These are phyloP conservation scores for Neurospora sp. DNA, from an alignment of 495 filamentous ascomycete genomes.

Conservation along the genomic window DNA sequence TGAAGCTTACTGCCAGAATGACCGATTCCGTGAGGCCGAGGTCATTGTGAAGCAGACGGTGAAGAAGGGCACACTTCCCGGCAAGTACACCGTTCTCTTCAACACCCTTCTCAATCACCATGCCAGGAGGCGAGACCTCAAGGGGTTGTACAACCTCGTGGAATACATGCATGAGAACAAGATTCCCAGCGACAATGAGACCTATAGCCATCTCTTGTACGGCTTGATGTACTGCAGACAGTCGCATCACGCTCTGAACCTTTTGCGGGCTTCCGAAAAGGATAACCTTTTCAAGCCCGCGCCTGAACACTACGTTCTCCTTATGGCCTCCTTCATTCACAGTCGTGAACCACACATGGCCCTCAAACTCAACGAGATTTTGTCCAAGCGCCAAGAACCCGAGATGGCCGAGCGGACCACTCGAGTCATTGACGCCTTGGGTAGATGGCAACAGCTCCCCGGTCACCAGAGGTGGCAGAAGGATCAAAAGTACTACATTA, in stretches of 20 bases:
- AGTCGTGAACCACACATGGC: slow-evolving; percentile 26
- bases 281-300: slow-evolving; percentile 48
- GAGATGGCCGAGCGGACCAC: slow-evolving; percentile 21
- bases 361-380: slow-evolving; percentile 21
- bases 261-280: slow-evolving; percentile 52
- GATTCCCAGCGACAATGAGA: slow-evolving; percentile 55
- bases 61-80: slow-evolving; percentile 30
- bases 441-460: slow-evolving; percentile 22
- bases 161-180: slow-evolving; percentile 48
- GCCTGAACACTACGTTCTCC: slow-evolving; percentile 43
- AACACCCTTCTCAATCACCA: slow-evolving; percentile 63
- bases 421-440: slow-evolving; percentile 25
- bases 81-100: slow-evolving; percentile 54
- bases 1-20: slow-evolving; percentile 57
- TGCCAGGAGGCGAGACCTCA: slow-evolving; percentile 55
- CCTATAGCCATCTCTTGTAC: slow-evolving; percentile 66
- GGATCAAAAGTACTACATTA: slow-evolving; percentile 13
- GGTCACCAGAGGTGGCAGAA: slow-evolving; percentile 8
- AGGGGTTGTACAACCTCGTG: slow-evolving; percentile 48
- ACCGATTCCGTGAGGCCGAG: slow-evolving; percentile 50
- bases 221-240: slow-evolving; percentile 51
- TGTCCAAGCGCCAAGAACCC: slow-evolving; percentile 22
- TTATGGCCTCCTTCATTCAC: slow-evolving; percentile 26
- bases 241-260: slow-evolving; percentile 53
- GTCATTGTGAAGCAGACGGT: slow-evolving; percentile 35